These are phyloP conservation scores for Areca catechu DNA, from an alignment of 176 grass and related monocot genomes.

Conservation along the genomic window DNA sequence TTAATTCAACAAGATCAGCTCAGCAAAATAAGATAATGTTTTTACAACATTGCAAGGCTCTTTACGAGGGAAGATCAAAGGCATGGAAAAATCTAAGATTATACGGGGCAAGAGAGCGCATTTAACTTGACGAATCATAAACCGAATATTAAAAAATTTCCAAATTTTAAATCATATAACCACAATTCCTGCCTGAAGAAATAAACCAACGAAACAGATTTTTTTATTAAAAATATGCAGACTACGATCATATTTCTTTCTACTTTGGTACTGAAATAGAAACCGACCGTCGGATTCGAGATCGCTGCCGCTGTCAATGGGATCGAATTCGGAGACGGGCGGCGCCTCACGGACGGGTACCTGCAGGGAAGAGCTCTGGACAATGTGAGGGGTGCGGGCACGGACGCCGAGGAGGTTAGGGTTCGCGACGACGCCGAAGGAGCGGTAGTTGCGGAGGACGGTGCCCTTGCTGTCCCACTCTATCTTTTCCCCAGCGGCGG, in stretches of 20 bases:
- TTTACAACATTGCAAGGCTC: too few species aligned
- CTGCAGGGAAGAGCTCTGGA: constrained; percentile 52
- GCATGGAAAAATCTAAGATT: too few species aligned
- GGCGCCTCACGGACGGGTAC: constrained; percentile 31
- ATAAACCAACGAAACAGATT: background rate
- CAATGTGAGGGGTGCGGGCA: constrained; percentile 42
- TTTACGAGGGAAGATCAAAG: too few species aligned
- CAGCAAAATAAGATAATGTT: too few species aligned
- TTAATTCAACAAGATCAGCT: too few species aligned
- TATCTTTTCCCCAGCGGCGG: constrained; percentile 6
- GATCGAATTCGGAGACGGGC: constrained; percentile 48
- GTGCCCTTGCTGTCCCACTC: constrained; percentile 72
- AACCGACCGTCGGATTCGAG: constrained; percentile 65
- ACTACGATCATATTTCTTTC: too few species aligned
- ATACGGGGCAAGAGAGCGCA: too few species aligned
- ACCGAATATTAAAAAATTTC: too few species aligned
- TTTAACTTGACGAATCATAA: too few species aligned
- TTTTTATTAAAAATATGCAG: too few species aligned
- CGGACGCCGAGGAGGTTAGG: constrained; percentile 68
- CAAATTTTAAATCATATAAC: too few species aligned
- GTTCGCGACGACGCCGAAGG: constrained; percentile 83
- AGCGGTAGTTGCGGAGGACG: constrained; percentile 75
- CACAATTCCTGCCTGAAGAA: background rate
- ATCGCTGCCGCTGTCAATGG: constrained; percentile 57
- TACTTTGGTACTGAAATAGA: too few species aligned